Percentiles rank a stretch among this genome's conserved stretches.
Evolutionary conservation across 2,329 filamentous ascomycete genomes (phyloP).

Genomic region (Ploettnerulaceae sp.): DNA sequence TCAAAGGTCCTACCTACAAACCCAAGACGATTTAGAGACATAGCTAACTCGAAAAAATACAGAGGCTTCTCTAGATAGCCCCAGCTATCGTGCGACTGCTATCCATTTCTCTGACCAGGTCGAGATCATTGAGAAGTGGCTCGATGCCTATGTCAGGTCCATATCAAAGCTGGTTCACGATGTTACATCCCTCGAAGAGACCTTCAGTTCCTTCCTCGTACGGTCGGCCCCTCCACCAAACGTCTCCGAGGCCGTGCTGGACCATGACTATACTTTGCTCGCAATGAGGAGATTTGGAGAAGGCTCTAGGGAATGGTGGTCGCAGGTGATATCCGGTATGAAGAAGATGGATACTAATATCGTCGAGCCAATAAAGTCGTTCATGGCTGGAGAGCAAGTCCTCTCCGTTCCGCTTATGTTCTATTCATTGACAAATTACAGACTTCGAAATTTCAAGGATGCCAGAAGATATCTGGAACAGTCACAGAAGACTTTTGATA

Average conservation of each 20-base stretch:
- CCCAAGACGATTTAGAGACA: neutral
- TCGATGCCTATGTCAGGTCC: slow-evolving; percentile 65
- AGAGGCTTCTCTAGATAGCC: slow-evolving; percentile 94
- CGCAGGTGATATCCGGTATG: slow-evolving; percentile 64
- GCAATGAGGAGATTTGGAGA: slow-evolving; percentile 83
- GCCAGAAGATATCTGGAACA: slow-evolving; percentile 69
- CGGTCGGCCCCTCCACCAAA: slow-evolving; percentile 69
- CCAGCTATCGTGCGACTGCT: slow-evolving; percentile 84
- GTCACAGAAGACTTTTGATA: slow-evolving; percentile 80
- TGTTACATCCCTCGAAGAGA: slow-evolving; percentile 70
- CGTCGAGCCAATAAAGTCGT: slow-evolving; percentile 75
- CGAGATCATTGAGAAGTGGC: slow-evolving; percentile 87
- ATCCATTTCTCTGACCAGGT: slow-evolving; percentile 88
- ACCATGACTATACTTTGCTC: slow-evolving; percentile 90
- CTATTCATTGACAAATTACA: slow-evolving; percentile 6
- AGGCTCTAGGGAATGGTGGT: slow-evolving; percentile 84
- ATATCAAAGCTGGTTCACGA: slow-evolving; percentile 58
- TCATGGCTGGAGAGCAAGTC: slow-evolving; percentile 63
- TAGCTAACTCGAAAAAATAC: neutral
- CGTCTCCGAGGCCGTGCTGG: slow-evolving; percentile 77
- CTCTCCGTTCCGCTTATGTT: neutral
- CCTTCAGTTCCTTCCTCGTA: slow-evolving; percentile 70
- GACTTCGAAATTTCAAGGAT: slow-evolving; percentile 78
- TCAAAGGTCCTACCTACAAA: slow-evolving; percentile 11
- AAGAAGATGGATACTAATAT: slow-evolving; percentile 73